phyloP scores from a whole-genome alignment of 2,329 filamentous ascomycete genomes.

The Mycocentrospora acerina region DNA sequence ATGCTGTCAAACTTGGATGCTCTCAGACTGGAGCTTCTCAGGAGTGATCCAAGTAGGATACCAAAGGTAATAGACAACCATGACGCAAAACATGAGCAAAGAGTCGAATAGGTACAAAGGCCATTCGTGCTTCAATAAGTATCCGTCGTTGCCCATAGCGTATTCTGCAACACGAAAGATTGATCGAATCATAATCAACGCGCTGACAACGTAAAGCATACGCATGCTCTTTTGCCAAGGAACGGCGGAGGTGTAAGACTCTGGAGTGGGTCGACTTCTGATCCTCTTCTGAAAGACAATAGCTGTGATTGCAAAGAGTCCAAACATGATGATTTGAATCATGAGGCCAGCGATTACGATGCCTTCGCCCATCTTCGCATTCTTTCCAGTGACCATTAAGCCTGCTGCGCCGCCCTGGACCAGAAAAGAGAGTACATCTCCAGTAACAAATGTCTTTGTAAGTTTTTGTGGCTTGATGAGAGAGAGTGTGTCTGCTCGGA shows the following conservation, averaged over 20 bases:
- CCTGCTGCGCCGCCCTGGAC: conserved; percentile 46
- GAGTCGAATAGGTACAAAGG: conserved; percentile 50
- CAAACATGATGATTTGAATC: conserved; percentile 51
- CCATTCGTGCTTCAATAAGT: conserved; percentile 46
- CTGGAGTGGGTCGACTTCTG: conserved; percentile 9
- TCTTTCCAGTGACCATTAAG: conserved; percentile 29
- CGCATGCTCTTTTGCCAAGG: conserved; percentile 38
- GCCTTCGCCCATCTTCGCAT: conserved; percentile 29
- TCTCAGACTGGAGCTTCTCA: conserved; percentile 6
- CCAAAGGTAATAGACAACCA: conserved; percentile 25
- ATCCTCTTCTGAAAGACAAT: conserved; percentile 10
- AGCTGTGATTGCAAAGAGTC: conserved; percentile 43
- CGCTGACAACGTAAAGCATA: conserved; percentile 47
- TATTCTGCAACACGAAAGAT: conserved; percentile 54
- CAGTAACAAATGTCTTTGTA: conserved; percentile 47
- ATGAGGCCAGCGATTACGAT: conserved; percentile 49
- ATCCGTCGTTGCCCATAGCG: conserved; percentile 45
- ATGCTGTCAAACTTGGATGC: conserved; percentile 2
- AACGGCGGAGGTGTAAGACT: conserved; percentile 2
- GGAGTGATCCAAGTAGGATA: conserved; percentile 6
- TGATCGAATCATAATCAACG: conserved; percentile 51
- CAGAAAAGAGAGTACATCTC: conserved; percentile 48
- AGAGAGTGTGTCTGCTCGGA: conserved; percentile 38
- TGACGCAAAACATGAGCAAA: conserved; percentile 44
- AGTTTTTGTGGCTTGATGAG: conserved; percentile 40